phyloP scores from a whole-genome alignment of 208 protist species.

The Herpetomonas samuelpessoai region DNA sequence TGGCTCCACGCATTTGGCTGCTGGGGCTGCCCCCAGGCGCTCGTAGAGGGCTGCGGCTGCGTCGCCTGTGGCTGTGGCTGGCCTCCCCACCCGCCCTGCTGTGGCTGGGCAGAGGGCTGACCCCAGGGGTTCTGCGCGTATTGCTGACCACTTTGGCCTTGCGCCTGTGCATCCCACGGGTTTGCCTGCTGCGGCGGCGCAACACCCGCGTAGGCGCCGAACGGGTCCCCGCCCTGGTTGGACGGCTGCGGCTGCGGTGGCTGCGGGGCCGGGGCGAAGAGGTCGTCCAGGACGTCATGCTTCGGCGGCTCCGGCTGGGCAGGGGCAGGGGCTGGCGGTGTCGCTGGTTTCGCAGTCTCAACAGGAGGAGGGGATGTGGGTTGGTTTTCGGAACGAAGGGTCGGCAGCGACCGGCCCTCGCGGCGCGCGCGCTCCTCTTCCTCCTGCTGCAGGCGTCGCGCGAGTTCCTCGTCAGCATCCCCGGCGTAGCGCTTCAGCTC shows the following conservation, averaged over 20 bases:
- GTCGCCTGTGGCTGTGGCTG: conserved; percentile 15
- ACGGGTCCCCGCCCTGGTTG: conserved; percentile 32
- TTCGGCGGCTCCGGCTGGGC: conserved; percentile 24
- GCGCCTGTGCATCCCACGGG: conserved; percentile 11
- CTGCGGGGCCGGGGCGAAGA: conserved; percentile 49
- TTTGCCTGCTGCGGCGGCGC: conserved; percentile 11
- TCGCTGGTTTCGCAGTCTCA: not conserved
- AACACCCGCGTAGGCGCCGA: conserved; percentile 51
- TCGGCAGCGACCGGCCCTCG: conserved; percentile 27
- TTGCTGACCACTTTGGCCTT: not conserved
- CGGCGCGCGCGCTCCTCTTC: conserved; percentile 51
- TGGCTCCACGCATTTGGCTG: conserved; percentile 19
- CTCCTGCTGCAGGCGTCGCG: conserved; percentile 74
- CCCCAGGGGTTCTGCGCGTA: conserved; percentile 5
- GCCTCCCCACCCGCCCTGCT: conserved; percentile 7
- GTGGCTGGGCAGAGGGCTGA: conserved; percentile 21
- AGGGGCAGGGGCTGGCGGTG: conserved; percentile 1
- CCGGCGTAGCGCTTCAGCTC: conserved; percentile 11
- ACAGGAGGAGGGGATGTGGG: conserved; percentile 5
- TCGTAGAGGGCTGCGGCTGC: conserved; percentile 5
- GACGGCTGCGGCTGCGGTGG: conserved; percentile 9
- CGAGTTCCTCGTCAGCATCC: conserved; percentile 67
- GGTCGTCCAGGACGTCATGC: conserved; percentile 60
- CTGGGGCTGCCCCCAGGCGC: conserved; percentile 21
- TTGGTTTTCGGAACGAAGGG: conserved; percentile 28